Base-by-base conservation (phyloP, 2,329 filamentous ascomycete species). In the Akanthomyces muscarius region DNA sequence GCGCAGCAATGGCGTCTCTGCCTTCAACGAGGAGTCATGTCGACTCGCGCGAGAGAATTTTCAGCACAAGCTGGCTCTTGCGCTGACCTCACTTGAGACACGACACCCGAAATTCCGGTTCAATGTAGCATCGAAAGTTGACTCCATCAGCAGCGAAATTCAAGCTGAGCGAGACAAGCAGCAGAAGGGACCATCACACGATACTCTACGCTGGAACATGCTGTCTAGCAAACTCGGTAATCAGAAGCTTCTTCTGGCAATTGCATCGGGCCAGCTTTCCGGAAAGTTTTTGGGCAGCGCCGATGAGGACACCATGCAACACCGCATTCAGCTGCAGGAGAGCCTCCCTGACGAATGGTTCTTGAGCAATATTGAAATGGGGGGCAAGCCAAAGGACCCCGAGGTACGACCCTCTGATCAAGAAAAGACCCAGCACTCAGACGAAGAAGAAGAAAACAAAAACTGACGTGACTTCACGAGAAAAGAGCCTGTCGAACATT, bases 171-270 rank as follows among this genome's bases (percentile, higher is more conserved):
- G 71, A 23, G 68, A 68, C 42, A 61, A 68, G 16, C 66, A 67
- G 30, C 61, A 64, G 2, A 64, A 60, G 25, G 75, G 74, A 2
- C 70, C 74, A 57, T 61, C 76, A 5, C 69, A 68, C 2, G 74
- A 78, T 60, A 68, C 69, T n/a, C 63, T 66, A 8, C 76, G 73
- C 30, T 78, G 76, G 76, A 71, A 69, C n/a, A 63, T 68, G 11
- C 69, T 78, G 0, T 54, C 65, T 21, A 65, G 66, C 14, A 58
- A 76, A 10, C 64, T 72, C 5, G 61, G 54, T 1, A 63, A 72
- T 11, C 63, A 71, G 5, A 70, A 71, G 18, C 74, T 79, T 64
- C 70, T 72, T 21, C 65, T 70, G 5, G 73, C 72, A 1, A 63
- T 75, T 2, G 63, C 72, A 10, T 67, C 67, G 1, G 72, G 72